A percentile compares a stretch with the other conserved stretches of the same genome.
These are phyloP conservation scores for Eucalyptus cladocalyx DNA, from an alignment of 345 rosid genomes.

Conservation along the genomic window DNA sequence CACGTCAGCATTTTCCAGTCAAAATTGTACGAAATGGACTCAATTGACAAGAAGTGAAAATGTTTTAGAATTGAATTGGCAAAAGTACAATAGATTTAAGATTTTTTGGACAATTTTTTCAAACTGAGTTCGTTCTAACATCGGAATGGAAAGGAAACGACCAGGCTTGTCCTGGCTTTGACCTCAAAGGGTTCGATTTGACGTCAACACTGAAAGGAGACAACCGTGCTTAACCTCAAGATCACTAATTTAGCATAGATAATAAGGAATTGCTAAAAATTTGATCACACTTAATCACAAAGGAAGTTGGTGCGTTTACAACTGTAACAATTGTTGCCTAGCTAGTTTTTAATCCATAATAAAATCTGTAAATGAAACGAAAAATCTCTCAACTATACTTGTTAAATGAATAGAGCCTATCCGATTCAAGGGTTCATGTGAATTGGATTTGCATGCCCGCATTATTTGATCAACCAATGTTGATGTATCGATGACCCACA, in stretches of 20 bases:
- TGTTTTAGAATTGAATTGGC: rapidly evolving
- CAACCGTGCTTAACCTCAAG: not conserved
- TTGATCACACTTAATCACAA: too few species aligned
- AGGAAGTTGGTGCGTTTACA: not conserved
- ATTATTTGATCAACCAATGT: not conserved
- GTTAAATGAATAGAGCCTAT: not conserved
- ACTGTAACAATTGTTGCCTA: not conserved
- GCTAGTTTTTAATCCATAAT: not conserved
- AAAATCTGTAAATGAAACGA: not conserved
- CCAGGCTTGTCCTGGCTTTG: too few species aligned
- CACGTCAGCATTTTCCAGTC: rapidly evolving
- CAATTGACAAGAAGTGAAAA: too few species aligned
- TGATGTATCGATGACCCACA: not conserved
- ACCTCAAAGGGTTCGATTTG: not conserved
- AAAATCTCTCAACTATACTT: not conserved
- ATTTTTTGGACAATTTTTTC: too few species aligned
- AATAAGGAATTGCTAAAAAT: not conserved
- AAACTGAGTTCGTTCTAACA: too few species aligned
- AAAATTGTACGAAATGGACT: rapidly evolving
- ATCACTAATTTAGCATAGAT: not conserved
- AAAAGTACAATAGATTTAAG: too few species aligned
- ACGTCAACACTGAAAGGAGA: not conserved
- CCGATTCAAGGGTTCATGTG: not conserved
- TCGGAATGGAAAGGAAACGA: not conserved
- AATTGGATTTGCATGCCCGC: not conserved